Evolutionary conservation across 192 early-diverging fungal genomes (phyloP).

Genomic region (Gryganskiella cystojenkinii): DNA sequence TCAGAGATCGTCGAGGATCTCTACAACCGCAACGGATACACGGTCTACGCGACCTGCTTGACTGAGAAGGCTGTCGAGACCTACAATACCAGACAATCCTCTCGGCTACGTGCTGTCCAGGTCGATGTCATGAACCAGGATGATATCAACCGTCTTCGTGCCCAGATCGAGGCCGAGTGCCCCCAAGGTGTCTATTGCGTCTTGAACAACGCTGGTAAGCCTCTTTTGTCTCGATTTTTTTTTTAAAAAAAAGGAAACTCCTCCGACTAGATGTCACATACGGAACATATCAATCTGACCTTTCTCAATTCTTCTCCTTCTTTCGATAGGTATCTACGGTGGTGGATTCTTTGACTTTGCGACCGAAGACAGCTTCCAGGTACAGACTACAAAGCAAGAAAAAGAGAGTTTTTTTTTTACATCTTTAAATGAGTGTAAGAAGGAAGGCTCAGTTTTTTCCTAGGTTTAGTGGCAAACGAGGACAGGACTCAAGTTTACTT

Average conservation of each 20-base stretch:
- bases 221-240: neutral
- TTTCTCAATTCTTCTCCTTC: neutral
- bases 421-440: no score
- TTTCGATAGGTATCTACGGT: slow-evolving; percentile 32
- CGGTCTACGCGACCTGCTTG: slow-evolving; percentile 48
- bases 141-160: slow-evolving; percentile 37
- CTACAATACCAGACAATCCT: slow-evolving; percentile 31
- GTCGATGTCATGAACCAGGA: slow-evolving; percentile 51
- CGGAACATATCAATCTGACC: neutral
- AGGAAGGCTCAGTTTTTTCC: no score
- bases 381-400: neutral
- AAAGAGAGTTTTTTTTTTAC: neutral
- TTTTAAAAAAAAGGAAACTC: neutral
- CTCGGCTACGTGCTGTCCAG: slow-evolving; percentile 34
- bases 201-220: slow-evolving; percentile 46
- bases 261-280: neutral
- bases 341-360: slow-evolving; percentile 52
- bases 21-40: slow-evolving; percentile 36
- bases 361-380: slow-evolving; percentile 36
- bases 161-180: slow-evolving; percentile 38
- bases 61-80: slow-evolving; percentile 27
- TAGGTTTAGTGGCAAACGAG: no score
- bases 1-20: slow-evolving; percentile 45
- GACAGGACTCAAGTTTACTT: no score
- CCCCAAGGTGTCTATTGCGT: slow-evolving; percentile 50